These are phyloP conservation scores for Mycena filopes DNA, from an alignment of 768 basidiomycete genomes.

Conservation along the genomic window DNA sequence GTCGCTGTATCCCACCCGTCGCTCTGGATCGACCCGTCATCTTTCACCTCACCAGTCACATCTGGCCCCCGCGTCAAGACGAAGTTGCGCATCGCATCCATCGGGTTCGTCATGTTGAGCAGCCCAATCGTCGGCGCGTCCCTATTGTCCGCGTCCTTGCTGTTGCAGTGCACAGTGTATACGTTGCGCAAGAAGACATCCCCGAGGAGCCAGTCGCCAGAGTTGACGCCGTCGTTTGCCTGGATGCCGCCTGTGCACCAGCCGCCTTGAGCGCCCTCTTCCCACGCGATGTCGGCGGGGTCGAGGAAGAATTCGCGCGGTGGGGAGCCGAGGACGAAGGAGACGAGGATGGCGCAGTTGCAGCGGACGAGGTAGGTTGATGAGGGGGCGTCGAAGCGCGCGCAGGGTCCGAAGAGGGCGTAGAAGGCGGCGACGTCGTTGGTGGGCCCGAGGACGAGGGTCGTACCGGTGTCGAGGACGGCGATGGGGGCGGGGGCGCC, in stretches of 20 bases:
- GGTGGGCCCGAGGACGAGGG: slow-evolving; percentile 64
- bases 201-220: slow-evolving; percentile 72
- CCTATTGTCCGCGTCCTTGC: slow-evolving; percentile 35
- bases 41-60: slow-evolving; percentile 4
- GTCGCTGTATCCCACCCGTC: slow-evolving; percentile 24
- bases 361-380: slow-evolving; percentile 63
- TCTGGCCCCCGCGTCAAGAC: slow-evolving; percentile 55
- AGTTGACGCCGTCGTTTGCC: slow-evolving; percentile 56
- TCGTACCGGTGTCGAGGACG: slow-evolving; percentile 73
- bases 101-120: slow-evolving; percentile 53
- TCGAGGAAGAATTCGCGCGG: slow-evolving; percentile 55
- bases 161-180: slow-evolving; percentile 59
- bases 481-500: slow-evolving; percentile 58
- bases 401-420: slow-evolving; percentile 54
- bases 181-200: slow-evolving; percentile 69
- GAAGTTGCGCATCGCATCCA: slow-evolving; percentile 50
- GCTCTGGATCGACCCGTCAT: not conserved
- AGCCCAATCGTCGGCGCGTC: slow-evolving; percentile 59
- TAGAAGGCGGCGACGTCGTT: slow-evolving; percentile 65
- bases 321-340: slow-evolving; percentile 55
- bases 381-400: slow-evolving; percentile 44
- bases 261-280: slow-evolving; percentile 49
- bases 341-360: slow-evolving; percentile 56
- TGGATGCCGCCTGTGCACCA: slow-evolving; percentile 72
- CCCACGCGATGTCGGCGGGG: slow-evolving; percentile 65